Percentiles rank a stretch among this genome's conserved stretches.
Evolutionary conservation across 331 rosid genomes (phyloP).

Genomic region (Acacia pycnantha): DNA sequence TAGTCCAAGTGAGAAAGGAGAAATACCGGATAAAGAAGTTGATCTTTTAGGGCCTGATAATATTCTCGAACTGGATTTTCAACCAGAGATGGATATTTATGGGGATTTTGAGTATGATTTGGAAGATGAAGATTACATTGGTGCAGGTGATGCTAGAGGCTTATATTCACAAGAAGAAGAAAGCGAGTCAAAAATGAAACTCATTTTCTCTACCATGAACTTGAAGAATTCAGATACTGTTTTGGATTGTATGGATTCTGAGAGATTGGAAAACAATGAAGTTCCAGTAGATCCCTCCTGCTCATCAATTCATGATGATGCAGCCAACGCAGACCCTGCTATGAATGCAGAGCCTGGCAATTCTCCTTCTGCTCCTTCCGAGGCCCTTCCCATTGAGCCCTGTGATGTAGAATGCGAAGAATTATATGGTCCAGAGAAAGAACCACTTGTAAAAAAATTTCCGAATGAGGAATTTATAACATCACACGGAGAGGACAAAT

Average conservation of each 20-base stretch:
- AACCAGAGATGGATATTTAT: constrained; percentile 85
- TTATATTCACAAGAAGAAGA: constrained; percentile 53
- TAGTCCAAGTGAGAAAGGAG: constrained; percentile 56
- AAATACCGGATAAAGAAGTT: constrained; percentile 38
- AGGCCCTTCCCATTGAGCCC: constrained; percentile 44
- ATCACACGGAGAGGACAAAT: constrained; percentile 31
- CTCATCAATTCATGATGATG: constrained; percentile 33
- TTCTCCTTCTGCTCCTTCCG: constrained; percentile 54
- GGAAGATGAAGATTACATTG: constrained; percentile 87
- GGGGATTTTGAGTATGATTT: constrained; percentile 95
- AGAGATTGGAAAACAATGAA: constrained; percentile 36
- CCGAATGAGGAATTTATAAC: constrained; percentile 44
- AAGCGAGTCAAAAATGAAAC: constrained; percentile 69
- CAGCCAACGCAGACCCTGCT: constrained; percentile 22
- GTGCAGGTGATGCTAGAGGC: constrained; percentile 53
- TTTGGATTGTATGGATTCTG: constrained; percentile 38
- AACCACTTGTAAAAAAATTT: constrained; percentile 42
- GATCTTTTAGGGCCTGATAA: constrained; percentile 56
- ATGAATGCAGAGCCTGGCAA: constrained; percentile 40
- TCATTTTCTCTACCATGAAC: constrained; percentile 75
- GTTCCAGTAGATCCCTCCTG: constrained; percentile 45
- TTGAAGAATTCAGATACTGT: constrained; percentile 42
- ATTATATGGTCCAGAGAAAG: constrained; percentile 83
- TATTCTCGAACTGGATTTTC: constrained; percentile 65
- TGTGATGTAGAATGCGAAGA: constrained; percentile 79